phyloP scores from a whole-genome alignment of 2,329 filamentous ascomycete genomes.

The Colletotrichum cereale region DNA sequence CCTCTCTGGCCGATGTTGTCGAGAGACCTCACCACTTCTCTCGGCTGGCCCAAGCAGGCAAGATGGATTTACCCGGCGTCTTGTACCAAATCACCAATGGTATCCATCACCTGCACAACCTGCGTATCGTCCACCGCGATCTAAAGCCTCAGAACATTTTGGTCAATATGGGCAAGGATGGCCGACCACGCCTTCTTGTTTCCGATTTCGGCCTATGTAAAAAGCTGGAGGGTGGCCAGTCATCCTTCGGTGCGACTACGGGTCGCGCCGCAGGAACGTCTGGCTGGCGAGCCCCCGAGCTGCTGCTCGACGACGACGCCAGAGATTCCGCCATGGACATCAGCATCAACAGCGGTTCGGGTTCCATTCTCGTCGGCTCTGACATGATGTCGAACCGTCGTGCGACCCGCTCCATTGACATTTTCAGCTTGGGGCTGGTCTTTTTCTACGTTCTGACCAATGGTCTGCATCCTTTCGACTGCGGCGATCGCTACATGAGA shows the following conservation, averaged over 20 bases:
- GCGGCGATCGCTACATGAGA: constrained; percentile 92
- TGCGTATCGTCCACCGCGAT: constrained; percentile 96
- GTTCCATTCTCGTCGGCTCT: constrained; percentile 67
- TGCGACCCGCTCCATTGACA: constrained; percentile 95
- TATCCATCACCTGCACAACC: constrained; percentile 86
- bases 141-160: constrained; percentile 98
- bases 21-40: constrained; percentile 78
- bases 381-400: constrained; percentile 76
- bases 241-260: constrained; percentile 93
- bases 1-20: constrained; percentile 91
- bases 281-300: constrained; percentile 95
- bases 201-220: constrained; percentile 99
- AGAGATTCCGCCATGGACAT: constrained; percentile 63
- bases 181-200: constrained; percentile 86
- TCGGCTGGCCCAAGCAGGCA: constrained; percentile 78
- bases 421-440: constrained; percentile 96
- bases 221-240: constrained; percentile 94
- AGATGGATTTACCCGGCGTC: constrained; percentile 81
- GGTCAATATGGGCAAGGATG: constrained; percentile 78
- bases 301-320: constrained; percentile 84
- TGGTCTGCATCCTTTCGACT: constrained; percentile 92
- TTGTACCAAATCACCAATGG: constrained; percentile 92
- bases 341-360: constrained; percentile 72
- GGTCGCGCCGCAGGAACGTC: constrained; percentile 93
- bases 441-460: constrained; percentile 99